Evolutionary conservation across 2,329 filamentous ascomycete genomes (phyloP).

Genomic region (Fusarium falciforme): DNA sequence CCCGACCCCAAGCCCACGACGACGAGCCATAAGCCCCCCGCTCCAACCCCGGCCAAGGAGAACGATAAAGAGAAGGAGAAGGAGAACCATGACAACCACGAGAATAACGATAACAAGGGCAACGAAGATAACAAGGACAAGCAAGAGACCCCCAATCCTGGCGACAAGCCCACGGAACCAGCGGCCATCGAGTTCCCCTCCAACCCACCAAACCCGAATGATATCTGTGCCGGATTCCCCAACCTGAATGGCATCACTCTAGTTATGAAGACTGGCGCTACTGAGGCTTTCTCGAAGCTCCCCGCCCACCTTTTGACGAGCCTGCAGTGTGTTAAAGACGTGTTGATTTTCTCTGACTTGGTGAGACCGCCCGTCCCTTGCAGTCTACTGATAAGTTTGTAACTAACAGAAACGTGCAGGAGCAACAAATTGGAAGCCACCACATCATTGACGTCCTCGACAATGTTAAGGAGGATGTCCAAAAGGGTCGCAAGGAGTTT

Average conservation of each 20-base stretch:
- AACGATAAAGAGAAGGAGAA: conserved; percentile 7
- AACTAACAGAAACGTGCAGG: conserved; percentile 45
- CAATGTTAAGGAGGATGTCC: conserved; percentile 50
- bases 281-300: conserved; percentile 64
- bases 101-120: neutral
- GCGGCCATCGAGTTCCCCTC: conserved; percentile 21
- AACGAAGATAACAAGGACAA: neutral
- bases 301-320: conserved; percentile 67
- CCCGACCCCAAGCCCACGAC: neutral
- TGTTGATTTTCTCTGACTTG: conserved; percentile 68
- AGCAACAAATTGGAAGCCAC: conserved; percentile 62
- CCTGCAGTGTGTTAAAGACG: conserved; percentile 64
- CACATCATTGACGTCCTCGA: conserved; percentile 56
- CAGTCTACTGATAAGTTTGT: neutral
- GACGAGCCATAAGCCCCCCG: neutral
- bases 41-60: neutral
- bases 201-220: conserved; percentile 21
- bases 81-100: neutral
- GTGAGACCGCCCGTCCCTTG: conserved; percentile 17
- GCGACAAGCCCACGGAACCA: neutral
- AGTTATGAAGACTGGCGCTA: conserved; percentile 70
- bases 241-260: conserved; percentile 58
- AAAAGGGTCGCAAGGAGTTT: conserved; percentile 57
- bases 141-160: neutral
- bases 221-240: conserved; percentile 55